phyloP scores from a whole-genome alignment of 1,139 yeast species.

The Debaryomyces subglobosus region DNA sequence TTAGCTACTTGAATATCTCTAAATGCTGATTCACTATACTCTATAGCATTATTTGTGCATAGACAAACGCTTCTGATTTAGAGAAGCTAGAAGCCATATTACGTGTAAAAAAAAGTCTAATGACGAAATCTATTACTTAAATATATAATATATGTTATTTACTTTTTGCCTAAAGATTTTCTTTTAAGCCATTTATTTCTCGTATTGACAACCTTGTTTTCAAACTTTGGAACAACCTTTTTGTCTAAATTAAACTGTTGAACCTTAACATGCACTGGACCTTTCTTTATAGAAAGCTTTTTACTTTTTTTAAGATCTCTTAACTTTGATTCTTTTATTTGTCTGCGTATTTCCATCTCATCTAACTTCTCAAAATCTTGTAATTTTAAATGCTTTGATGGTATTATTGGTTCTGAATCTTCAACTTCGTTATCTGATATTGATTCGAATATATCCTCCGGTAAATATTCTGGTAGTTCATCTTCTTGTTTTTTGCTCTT shows the following conservation, averaged over 20 bases:
- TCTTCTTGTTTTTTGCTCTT: conserved; percentile 26
- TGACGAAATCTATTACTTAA: background rate
- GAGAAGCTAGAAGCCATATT: background rate
- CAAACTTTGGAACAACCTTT: conserved; percentile 51
- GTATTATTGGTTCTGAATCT: conserved; percentile 14
- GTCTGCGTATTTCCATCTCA: conserved; percentile 22
- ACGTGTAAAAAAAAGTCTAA: background rate
- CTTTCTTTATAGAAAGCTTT: conserved; percentile 45
- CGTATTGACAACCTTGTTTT: conserved; percentile 40
- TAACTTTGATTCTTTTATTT: conserved; percentile 44
- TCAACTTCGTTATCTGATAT: conserved; percentile 16
- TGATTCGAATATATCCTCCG: conserved; percentile 48
- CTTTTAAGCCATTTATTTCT: conserved; percentile 66
- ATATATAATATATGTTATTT: conserved; percentile 8
- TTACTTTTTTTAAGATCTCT: conserved; percentile 43
- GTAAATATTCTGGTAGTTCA: conserved; percentile 53
- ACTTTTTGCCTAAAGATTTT: conserved; percentile 48
- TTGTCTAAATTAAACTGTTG: conserved; percentile 27
- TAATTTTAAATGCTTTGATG: conserved; percentile 39
- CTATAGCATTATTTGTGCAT: background rate
- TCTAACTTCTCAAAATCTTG: conserved; percentile 38
- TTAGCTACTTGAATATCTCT: background rate
- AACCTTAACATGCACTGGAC: conserved; percentile 60
- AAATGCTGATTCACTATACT: background rate
- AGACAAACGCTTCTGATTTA: background rate